Conservation (phyloP, 208 protist species). For the Eutreptiella sp. region DNA sequence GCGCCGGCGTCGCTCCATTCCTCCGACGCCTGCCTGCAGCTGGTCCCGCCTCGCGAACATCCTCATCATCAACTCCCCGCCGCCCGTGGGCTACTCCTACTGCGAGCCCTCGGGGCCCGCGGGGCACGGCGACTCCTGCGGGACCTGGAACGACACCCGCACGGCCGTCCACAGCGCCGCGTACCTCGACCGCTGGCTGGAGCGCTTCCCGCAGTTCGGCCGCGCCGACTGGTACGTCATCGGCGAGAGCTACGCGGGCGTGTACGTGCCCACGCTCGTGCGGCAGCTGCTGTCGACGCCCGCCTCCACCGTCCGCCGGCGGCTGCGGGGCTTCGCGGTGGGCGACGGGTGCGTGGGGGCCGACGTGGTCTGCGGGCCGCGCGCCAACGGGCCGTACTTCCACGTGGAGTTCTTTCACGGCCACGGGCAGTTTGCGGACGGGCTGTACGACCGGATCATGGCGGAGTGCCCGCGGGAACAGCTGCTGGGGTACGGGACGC, state of each 20-base stretch:
- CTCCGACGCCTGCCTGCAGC: too few species aligned
- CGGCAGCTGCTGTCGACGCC: not conserved
- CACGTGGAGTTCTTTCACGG: slow-evolving; percentile 22
- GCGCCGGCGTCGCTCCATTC: too few species aligned
- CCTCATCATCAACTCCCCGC: slow-evolving; percentile 37
- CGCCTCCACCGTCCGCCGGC: not conserved
- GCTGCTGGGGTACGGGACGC: too few species aligned
- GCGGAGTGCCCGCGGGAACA: slow-evolving; percentile 8
- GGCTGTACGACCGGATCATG: slow-evolving; percentile 7
- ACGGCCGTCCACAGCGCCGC: slow-evolving; percentile 32
- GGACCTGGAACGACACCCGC: slow-evolving; percentile 21
- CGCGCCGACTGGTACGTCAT: slow-evolving; percentile 36
- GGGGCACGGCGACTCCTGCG: slow-evolving; percentile 16
- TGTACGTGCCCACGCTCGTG: slow-evolving; percentile 28
- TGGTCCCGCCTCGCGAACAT: slow-evolving; percentile 42
- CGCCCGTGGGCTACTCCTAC: slow-evolving; percentile 45
- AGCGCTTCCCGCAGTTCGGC: slow-evolving; percentile 35
- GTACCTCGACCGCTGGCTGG: slow-evolving; percentile 15
- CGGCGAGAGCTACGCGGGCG: slow-evolving; percentile 41
- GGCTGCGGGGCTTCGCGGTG: slow-evolving; percentile 31
- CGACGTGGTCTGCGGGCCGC: slow-evolving; percentile 3
- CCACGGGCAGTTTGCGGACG: slow-evolving; percentile 25
- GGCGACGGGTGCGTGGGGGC: slow-evolving; percentile 29
- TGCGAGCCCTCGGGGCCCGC: slow-evolving; percentile 17
- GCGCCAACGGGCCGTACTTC: slow-evolving; percentile 17